A percentile compares a stretch with the other conserved stretches of the same genome.
phyloP scores from a whole-genome alignment of 768 basidiomycete genomes.

The Phylloporus arenicola region DNA sequence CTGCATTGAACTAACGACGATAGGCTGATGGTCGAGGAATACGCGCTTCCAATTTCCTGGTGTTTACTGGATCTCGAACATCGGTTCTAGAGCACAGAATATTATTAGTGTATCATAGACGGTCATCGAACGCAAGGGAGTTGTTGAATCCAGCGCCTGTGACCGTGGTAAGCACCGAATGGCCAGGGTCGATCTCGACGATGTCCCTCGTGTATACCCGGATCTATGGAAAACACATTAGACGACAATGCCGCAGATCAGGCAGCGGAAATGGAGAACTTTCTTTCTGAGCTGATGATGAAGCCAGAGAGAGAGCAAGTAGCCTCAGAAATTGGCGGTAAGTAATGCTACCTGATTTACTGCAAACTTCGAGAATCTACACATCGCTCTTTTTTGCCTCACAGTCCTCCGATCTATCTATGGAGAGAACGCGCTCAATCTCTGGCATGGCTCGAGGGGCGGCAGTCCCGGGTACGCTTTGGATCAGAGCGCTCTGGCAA shows the following conservation, averaged over 20 bases:
- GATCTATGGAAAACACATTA: conserved; percentile 14
- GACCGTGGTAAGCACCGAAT: conserved; percentile 5
- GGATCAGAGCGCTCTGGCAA: conserved; percentile 4
- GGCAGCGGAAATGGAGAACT: conserved; percentile 17
- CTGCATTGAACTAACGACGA: too few species aligned
- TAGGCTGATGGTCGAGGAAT: too few species aligned
- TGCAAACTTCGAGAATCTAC: too few species aligned
- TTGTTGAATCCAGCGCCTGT: background rate
- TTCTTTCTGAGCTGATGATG: conserved; percentile 28
- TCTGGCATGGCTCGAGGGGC: conserved; percentile 43
- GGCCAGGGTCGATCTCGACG: conserved; percentile 1
- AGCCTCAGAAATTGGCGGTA: conserved; percentile 44
- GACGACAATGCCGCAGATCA: conserved; percentile 11
- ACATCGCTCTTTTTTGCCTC: background rate
- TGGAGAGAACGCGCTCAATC: conserved; percentile 58
- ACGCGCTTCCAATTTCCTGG: too few species aligned
- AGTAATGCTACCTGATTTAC: conserved; percentile 11
- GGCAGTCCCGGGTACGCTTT: conserved; percentile 9
- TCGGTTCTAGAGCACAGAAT: too few species aligned
- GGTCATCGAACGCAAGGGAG: background rate
- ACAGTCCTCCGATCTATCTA: conserved; percentile 78
- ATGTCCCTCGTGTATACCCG: conserved; percentile 7
- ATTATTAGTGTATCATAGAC: background rate
- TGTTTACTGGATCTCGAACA: too few species aligned
- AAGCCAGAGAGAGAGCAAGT: conserved; percentile 39